These are phyloP conservation scores for Metschnikowia gelsemii DNA, from an alignment of 805 yeast genomes.

Conservation along the genomic window DNA sequence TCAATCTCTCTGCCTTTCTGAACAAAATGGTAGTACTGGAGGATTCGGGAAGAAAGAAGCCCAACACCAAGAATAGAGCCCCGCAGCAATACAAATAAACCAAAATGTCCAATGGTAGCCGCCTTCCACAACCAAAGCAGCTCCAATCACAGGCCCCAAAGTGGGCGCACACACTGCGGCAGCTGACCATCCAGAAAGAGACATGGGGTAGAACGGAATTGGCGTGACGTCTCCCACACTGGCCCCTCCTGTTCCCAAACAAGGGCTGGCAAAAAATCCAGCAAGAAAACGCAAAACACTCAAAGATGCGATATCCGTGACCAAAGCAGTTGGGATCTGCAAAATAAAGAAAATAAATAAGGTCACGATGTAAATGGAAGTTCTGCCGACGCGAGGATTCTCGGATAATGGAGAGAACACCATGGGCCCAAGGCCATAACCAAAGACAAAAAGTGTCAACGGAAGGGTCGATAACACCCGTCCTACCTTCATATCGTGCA, in stretches of 20 bases:
- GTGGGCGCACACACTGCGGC: constrained; percentile 57
- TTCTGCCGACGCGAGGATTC: constrained; percentile 52
- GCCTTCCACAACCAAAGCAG: constrained; percentile 36
- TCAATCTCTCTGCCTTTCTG: constrained; percentile 17
- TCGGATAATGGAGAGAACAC: constrained; percentile 60
- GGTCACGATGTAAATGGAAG: constrained; percentile 47
- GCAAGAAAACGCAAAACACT: constrained; percentile 50
- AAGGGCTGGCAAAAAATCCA: constrained; percentile 57
- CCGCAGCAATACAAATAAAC: constrained; percentile 15
- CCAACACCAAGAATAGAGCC: constrained; percentile 5
- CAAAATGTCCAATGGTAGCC: constrained; percentile 19
- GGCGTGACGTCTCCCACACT: constrained; percentile 50
- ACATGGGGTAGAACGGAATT: constrained; percentile 44
- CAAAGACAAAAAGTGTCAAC: constrained; percentile 54
- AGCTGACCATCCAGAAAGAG: constrained; percentile 51
- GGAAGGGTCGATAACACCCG: constrained; percentile 49
- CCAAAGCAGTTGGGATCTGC: constrained; percentile 57
- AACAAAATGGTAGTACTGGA: constrained; percentile 16
- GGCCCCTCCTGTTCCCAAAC: constrained; percentile 60
- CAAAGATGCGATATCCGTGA: constrained; percentile 49
- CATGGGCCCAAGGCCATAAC: constrained; percentile 63
- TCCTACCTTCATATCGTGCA: constrained; percentile 44
- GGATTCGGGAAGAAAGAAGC: constrained; percentile 16
- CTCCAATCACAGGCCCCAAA: constrained; percentile 57
- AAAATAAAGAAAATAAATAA: constrained; percentile 48